Base-by-base conservation (phyloP, 257 asterid species). In the Lithospermum erythrorhizon region DNA sequence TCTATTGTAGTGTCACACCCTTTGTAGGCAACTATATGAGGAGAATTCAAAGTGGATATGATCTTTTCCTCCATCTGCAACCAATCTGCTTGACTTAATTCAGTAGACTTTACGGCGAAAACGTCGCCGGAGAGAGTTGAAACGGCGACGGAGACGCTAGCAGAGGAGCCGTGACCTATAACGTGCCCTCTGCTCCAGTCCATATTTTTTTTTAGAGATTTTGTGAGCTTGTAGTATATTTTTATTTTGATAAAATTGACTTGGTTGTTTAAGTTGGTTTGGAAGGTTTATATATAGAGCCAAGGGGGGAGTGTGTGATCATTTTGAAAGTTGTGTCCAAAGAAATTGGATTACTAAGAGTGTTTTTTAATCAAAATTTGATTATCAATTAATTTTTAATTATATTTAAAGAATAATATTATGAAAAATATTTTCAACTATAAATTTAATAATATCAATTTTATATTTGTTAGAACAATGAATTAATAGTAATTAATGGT, bases 101-200 rank as follows among this genome's bases (percentile, higher is more conserved):
- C 95, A 1, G 63, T 63, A 0, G 97, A 84, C 65, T 90, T 90
- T 2, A 83, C 93, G 1, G 97, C 97, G 1, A 90, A 72, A 2
- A 69, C 0, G 0, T 84, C 75, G 0, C 72, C 73, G 53, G 85
- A 63, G 13, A 7, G 19, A 0, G 10, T 35, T 21, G 70, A 57
- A 13, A 78, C 72, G 52, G 95, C 94, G 1, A 45, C 49, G 1
- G 78, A 84, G 49, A 89, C 95, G 23, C 82, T 53, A 69, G 94
- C 95, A 3, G 95, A 59, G 32, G 93, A 72, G 15, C 97, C 97
- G 29, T 68, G 80, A 68, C 95, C 97, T 35, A 89, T 73, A 6
- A 52, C 60, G 57, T 64, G 83, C 32, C 97, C 95, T 74, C 95
- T 80, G 11, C 65, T 82, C 97, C 95, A 89, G 7, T 75, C 76